Evolutionary conservation across 2,329 filamentous ascomycete genomes (phyloP), one percentile per base, ranked within the genome.

Genomic region (Arachnomyces sp.): DNA sequence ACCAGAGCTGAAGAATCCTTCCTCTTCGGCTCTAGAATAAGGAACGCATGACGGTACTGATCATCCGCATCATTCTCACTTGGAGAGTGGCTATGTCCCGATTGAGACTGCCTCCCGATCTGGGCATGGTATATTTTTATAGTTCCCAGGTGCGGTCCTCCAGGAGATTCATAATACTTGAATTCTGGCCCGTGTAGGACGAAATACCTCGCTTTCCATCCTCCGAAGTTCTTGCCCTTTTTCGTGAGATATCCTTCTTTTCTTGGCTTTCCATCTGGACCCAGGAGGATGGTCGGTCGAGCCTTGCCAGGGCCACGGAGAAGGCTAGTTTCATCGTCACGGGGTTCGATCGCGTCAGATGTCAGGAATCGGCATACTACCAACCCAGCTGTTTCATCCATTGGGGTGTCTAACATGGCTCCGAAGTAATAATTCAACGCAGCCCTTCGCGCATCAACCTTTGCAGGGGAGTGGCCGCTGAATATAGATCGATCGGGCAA

Each of bases 141-240:
- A 2, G 87, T 90, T 2, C 92, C 92, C 30, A 96, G 68, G 58
- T 95, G 87, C 12, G 87, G 80, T 33, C 92, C 92, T 36, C 90
- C 89, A 2, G 87, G 88, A 2, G 83, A 79, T 63, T 98, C 92
- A 54, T 85, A 96, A 59, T 98, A 98, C 53, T 84, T 88, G 53
- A 98, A 67, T 42, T 81, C 72, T 4, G 81, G 75, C 7, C 79
- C 80, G 51, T 84, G 77, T 3, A 85, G 67, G 11, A 82, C 72
- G 54, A 84, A 84, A 54, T 78, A 84, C 42, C 81, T 69, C 8
- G 88, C 89, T 64, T 98, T 98, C 92, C 92, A 98, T 36, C 92
- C 92, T 38, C 92, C 92, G 65, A 98, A 98, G 56, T 96, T 96
- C 71, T 98, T 98, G 36, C 92, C 92, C 51, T 85, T 79, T 68